Evolutionary conservation across 108 stramenopile genomes (phyloP).

Genomic region (Pseudonitzschia pungens): DNA sequence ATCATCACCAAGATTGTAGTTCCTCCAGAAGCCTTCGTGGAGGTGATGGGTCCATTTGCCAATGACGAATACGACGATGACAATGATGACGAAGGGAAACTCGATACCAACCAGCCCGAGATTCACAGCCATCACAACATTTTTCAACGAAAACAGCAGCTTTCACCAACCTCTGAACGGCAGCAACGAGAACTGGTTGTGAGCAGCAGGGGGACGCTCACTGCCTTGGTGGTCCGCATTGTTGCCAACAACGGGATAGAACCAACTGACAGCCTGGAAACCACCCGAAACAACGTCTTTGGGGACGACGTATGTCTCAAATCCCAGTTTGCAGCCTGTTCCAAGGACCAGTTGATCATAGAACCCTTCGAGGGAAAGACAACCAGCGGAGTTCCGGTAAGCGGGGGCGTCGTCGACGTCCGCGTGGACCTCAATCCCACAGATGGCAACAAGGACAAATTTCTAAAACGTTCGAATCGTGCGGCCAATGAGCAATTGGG

Average conservation of each 20-base stretch:
- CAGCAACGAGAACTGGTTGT: neutral
- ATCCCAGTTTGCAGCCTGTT: conserved; percentile 5
- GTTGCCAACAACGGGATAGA: neutral
- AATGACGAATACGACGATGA: too few species aligned
- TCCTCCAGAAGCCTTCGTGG: neutral
- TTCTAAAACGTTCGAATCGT: neutral
- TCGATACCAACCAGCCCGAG: neutral
- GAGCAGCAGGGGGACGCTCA: neutral
- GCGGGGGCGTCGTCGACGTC: conserved; percentile 2
- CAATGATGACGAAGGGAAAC: neutral
- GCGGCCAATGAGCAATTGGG: neutral
- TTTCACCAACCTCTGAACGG: neutral
- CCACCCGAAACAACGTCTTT: neutral
- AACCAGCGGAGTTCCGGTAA: neutral
- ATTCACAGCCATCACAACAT: neutral
- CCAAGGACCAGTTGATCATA: conserved; percentile 1
- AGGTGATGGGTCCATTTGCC: neutral
- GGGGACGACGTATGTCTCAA: neutral
- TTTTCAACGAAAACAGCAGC: neutral
- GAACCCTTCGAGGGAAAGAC: neutral
- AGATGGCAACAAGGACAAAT: neutral
- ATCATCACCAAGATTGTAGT: neutral
- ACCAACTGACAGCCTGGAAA: neutral
- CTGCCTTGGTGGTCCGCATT: conserved; percentile 1
- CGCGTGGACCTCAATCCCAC: neutral